These are phyloP conservation scores for Leptodontidium sp. DNA, from an alignment of 2,329 filamentous ascomycete species.

Conservation along the genomic window DNA sequence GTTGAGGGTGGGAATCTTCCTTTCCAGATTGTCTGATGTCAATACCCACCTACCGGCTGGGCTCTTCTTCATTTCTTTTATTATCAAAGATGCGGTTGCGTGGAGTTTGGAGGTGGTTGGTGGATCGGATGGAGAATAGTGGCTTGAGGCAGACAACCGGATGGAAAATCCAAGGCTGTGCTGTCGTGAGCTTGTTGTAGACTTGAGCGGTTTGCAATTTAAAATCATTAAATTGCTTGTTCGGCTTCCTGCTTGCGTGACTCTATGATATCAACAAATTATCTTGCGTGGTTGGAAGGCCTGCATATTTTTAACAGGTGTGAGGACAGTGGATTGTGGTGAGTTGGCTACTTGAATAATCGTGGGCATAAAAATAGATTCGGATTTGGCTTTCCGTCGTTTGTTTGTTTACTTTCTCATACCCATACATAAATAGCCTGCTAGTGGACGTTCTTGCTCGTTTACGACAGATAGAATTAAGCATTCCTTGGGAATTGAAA, in stretches of 20 bases:
- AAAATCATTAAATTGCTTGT: slow-evolving; percentile 37
- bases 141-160: background rate
- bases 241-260: background rate
- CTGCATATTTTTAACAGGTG: no score
- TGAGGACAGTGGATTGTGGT: no score
- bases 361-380: no score
- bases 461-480: no score
- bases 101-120: background rate
- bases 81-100: slow-evolving; percentile 16
- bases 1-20: background rate
- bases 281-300: no score
- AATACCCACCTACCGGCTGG: slow-evolving; percentile 13
- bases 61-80: slow-evolving; percentile 26
- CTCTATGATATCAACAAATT: background rate
- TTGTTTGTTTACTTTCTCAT: no score
- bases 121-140: background rate
- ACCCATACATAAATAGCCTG: no score
- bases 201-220: slow-evolving; percentile 34
- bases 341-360: no score
- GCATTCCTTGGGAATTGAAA: no score
- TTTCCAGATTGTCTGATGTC: slow-evolving; percentile 16
- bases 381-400: no score
- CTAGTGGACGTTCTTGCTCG: no score
- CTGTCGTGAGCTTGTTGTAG: slow-evolving; percentile 27
- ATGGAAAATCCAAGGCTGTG: background rate